Conservation (phyloP, 2,329 filamentous ascomycete genomes). For the Monilinia aucupariae region DNA sequence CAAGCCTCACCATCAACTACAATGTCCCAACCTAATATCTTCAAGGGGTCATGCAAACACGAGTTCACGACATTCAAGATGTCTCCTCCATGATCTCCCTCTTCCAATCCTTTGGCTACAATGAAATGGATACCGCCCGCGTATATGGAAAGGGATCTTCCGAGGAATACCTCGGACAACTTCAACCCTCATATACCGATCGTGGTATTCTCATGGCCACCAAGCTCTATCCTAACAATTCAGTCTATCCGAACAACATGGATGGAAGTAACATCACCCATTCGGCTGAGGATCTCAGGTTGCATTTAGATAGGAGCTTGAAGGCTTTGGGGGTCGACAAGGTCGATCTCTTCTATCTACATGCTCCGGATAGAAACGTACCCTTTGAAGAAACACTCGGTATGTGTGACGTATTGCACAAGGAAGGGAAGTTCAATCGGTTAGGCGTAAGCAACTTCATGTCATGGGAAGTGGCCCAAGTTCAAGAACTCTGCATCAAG, state of each 20-base stretch:
- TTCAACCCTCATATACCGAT: constrained; percentile 51
- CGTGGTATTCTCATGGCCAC: constrained; percentile 58
- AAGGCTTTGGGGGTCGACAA: constrained; percentile 49
- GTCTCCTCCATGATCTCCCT: constrained; percentile 57
- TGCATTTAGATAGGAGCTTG: constrained; percentile 45
- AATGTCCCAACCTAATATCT: neutral
- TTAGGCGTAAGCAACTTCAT: constrained; percentile 61
- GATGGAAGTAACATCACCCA: constrained; percentile 35
- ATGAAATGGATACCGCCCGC: constrained; percentile 65
- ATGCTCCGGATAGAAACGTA: constrained; percentile 30
- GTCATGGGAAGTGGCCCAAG: constrained; percentile 30
- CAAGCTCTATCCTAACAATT: constrained; percentile 39
- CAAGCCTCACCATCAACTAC: neutral
- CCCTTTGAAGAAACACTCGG: constrained; percentile 32
- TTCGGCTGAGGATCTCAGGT: constrained; percentile 45
- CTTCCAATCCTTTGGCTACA: constrained; percentile 60
- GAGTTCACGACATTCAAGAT: constrained; percentile 39
- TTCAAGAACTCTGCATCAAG: constrained; percentile 33
- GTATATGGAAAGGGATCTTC: constrained; percentile 59
- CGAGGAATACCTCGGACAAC: constrained; percentile 55
- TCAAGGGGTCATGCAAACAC: constrained; percentile 29
- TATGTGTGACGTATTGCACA: constrained; percentile 34
- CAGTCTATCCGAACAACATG: constrained; percentile 21
- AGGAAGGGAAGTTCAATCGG: constrained; percentile 37
- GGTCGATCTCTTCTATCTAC: constrained; percentile 31